Percentiles rank a stretch among this genome's conserved stretches.
Evolutionary conservation across 345 rosid species (phyloP).

Genomic region (Citrus unshiu): DNA sequence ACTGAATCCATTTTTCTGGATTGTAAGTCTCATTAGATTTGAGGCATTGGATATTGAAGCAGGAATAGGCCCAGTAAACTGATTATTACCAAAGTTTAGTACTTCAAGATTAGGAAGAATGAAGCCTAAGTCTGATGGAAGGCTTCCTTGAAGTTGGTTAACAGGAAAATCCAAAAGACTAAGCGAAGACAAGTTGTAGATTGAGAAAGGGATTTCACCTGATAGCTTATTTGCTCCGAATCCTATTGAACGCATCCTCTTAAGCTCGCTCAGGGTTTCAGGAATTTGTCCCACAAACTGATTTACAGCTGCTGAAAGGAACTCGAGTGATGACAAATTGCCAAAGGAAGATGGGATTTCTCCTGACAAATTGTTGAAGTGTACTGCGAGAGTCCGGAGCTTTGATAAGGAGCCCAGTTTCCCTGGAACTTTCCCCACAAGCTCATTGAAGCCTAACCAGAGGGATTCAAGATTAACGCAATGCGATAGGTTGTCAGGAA

Average conservation of each 20-base stretch:
- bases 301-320: background rate
- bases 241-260: background rate
- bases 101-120: constrained; percentile 11
- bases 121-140: background rate
- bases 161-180: rapidly evolving
- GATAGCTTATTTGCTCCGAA: background rate
- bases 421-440: constrained; percentile 10
- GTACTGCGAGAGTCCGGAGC: background rate
- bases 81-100: background rate
- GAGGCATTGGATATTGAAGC: constrained; percentile 13
- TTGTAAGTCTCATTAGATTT: rapidly evolving
- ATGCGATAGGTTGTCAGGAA: constrained; percentile 8
- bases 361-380: background rate
- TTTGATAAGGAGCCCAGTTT: constrained; percentile 7
- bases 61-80: constrained; percentile 15
- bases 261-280: background rate
- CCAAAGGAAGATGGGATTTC: constrained; percentile 6
- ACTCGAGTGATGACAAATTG: constrained; percentile 18
- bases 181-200: constrained; percentile 3
- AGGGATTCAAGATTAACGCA: background rate
- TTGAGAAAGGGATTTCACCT: constrained; percentile 1
- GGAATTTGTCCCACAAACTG: background rate
- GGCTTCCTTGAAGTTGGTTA: background rate
- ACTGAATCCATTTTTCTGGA: background rate
- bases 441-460: background rate